Percentiles rank a stretch among this genome's conserved stretches.
Evolutionary conservation across 2,329 filamentous ascomycete species (phyloP).

Genomic region (Aaosphaeria arxii): DNA sequence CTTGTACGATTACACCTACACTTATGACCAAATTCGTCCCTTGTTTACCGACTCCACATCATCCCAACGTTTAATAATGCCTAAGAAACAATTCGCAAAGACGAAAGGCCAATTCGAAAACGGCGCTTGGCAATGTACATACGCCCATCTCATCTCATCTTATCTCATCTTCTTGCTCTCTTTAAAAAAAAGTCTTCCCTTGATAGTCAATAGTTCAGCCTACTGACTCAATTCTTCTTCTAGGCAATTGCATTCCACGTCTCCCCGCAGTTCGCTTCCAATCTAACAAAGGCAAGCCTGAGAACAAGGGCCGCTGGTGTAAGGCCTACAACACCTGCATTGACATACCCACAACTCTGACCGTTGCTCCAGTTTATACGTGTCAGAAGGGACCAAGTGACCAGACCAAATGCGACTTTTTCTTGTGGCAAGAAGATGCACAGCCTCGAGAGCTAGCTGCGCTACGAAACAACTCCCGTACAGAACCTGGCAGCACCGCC

Average conservation of each 20-base stretch:
- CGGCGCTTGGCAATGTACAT: too few species aligned
- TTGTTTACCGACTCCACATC: too few species aligned
- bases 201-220: too few species aligned
- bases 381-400: slow-evolving; percentile 51
- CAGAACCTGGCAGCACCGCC: slow-evolving; percentile 36
- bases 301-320: slow-evolving; percentile 56
- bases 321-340: slow-evolving; percentile 3
- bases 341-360: neutral
- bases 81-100: too few species aligned
- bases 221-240: too few species aligned
- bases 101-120: too few species aligned
- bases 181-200: too few species aligned
- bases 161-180: too few species aligned
- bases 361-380: slow-evolving; percentile 47
- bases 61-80: too few species aligned
- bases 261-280: slow-evolving; percentile 54
- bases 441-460: slow-evolving; percentile 46
- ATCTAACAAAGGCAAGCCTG: slow-evolving; percentile 53
- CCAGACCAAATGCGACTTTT: slow-evolving; percentile 52
- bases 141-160: too few species aligned
- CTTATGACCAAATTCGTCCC: too few species aligned
- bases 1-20: too few species aligned
- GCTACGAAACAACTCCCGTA: slow-evolving; percentile 47
- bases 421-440: slow-evolving; percentile 57
- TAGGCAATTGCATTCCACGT: slow-evolving; percentile 55